Evolutionary conservation across 2,329 filamentous ascomycete species (phyloP).

Genomic region (Ceratocystis lukuohia): DNA sequence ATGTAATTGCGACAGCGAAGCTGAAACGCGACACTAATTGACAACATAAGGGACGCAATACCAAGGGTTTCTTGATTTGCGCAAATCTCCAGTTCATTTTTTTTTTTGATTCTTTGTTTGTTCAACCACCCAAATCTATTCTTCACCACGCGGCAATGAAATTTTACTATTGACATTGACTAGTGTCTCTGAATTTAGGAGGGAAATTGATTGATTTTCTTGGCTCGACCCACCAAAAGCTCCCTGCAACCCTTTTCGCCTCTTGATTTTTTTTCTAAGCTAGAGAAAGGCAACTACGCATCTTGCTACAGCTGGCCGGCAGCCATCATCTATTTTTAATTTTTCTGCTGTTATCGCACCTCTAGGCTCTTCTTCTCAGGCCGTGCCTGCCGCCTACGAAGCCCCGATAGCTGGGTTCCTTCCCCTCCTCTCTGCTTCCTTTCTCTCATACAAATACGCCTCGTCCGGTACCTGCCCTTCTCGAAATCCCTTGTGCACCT

Average conservation of each 20-base stretch:
- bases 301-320: not conserved
- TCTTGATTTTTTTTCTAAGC: not conserved
- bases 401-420: not conserved
- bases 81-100: not conserved
- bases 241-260: not conserved
- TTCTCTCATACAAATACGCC: not conserved
- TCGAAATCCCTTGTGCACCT: not conserved
- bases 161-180: not conserved
- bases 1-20: not conserved
- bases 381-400: not conserved
- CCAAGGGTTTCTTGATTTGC: too few species aligned
- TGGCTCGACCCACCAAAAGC: not conserved
- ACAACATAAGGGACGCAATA: not conserved
- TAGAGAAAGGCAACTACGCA: not conserved
- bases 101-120: not conserved
- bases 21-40: not conserved
- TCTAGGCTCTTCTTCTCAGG: not conserved
- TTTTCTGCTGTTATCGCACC: not conserved
- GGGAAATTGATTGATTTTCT: not conserved
- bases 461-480: not conserved
- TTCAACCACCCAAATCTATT: too few species aligned
- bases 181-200: not conserved
- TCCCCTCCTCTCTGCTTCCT: not conserved
- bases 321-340: not conserved
- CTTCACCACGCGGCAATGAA: not conserved